Conservation (phyloP, 345 rosid genomes). For the Hibiscus syriacus region DNA sequence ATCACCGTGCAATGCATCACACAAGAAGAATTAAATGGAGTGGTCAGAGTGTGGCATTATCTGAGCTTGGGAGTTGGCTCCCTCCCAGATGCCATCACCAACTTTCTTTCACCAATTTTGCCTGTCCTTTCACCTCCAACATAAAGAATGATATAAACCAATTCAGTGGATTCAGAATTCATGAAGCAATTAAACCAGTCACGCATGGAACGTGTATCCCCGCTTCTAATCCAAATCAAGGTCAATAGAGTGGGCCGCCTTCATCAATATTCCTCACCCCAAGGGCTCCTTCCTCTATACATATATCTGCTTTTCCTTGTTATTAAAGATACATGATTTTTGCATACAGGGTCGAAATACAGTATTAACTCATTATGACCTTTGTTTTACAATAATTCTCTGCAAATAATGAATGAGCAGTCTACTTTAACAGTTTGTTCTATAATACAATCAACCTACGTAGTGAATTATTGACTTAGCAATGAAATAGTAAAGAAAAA, state of each 20-base stretch:
- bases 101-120: not conserved
- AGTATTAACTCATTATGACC: not conserved
- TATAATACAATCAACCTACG: not conserved
- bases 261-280: not conserved
- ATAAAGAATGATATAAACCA: not conserved
- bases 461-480: not conserved
- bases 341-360: not conserved
- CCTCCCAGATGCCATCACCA: not conserved
- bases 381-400: not conserved
- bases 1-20: not conserved
- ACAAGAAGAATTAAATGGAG: not conserved
- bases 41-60: conserved; percentile 14
- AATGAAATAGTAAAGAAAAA: not conserved
- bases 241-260: not conserved
- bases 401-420: conserved; percentile 3
- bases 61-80: conserved; percentile 20
- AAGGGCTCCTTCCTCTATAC: not conserved
- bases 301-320: no score
- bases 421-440: not conserved
- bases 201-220: conserved; percentile 29
- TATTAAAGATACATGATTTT: no score
- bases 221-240: not conserved
- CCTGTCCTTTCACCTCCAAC: not conserved
- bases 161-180: not conserved
- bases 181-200: conserved; percentile 22